Conservation (phyloP, 805 yeast genomes). For the Starmerella ratchasimensis region DNA sequence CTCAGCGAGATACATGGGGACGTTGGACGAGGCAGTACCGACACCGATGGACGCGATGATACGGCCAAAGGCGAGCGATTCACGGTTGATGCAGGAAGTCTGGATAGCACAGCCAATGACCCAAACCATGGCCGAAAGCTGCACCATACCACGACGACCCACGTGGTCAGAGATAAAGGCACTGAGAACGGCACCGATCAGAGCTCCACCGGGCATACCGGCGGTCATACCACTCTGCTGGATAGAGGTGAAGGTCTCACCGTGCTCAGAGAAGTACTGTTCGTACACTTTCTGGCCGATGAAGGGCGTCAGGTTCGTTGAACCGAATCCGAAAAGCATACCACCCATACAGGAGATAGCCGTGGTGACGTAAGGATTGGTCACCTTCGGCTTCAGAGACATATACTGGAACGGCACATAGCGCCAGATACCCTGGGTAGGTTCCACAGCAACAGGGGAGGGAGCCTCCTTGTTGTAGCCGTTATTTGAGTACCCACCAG, state of each 20-base stretch:
- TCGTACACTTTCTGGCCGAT: constrained; percentile 39
- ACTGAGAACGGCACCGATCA: constrained; percentile 43
- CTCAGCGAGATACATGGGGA: constrained; percentile 47
- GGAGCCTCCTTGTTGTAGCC: neutral
- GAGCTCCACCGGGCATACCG: constrained; percentile 53
- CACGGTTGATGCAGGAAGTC: constrained; percentile 29
- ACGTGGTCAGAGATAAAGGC: constrained; percentile 35
- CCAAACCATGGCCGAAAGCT: constrained; percentile 31
- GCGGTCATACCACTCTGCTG: constrained; percentile 53
- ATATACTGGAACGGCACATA: constrained; percentile 15
- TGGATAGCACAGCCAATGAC: constrained; percentile 42
- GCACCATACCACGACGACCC: constrained; percentile 34
- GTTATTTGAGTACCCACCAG: neutral
- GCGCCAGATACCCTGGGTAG: constrained; percentile 6
- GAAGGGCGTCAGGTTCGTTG: constrained; percentile 64
- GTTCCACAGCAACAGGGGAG: constrained; percentile 6
- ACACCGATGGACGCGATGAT: constrained; percentile 56
- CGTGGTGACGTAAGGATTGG: constrained; percentile 44
- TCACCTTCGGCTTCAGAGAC: constrained; percentile 15
- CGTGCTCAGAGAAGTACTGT: constrained; percentile 32
- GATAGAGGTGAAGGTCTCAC: constrained; percentile 26
- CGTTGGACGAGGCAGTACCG: constrained; percentile 56
- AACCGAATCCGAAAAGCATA: constrained; percentile 63
- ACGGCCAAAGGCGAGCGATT: constrained; percentile 36
- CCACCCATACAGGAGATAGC: constrained; percentile 53